These are phyloP conservation scores for Liriodendron chinense DNA, from an alignment of 164 flowering plant genomes.

Conservation along the genomic window DNA sequence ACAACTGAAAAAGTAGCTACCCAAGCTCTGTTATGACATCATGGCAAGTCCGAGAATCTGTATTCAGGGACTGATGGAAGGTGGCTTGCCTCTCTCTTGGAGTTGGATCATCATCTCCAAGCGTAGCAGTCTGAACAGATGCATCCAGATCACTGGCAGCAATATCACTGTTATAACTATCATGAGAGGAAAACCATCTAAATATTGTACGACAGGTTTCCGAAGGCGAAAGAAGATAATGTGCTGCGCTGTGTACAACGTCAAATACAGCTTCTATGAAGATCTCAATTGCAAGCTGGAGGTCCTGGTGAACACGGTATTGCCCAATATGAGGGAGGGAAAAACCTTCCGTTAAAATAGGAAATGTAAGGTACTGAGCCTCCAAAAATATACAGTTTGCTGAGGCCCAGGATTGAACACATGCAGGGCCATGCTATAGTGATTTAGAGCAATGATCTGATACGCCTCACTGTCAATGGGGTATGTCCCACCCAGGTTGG, in stretches of 20 bases:
- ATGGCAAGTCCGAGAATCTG: constrained; percentile 89
- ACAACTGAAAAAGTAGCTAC: constrained; percentile 30
- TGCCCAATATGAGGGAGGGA: not conserved
- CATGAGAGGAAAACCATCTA: constrained; percentile 44
- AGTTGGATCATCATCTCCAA: constrained; percentile 72
- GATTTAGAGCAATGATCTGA: not conserved
- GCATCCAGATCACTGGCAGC: constrained; percentile 22
- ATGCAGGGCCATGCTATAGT: not conserved
- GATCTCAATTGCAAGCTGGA: constrained; percentile 86
- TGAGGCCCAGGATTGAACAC: not conserved
- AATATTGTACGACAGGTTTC: constrained; percentile 37
- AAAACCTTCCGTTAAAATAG: too few species aligned
- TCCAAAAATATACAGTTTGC: not conserved
- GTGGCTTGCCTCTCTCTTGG: constrained; percentile 56
- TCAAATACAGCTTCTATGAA: constrained; percentile 82
- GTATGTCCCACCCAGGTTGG: not conserved
- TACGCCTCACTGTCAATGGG: not conserved
- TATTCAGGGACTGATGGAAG: constrained; percentile 60
- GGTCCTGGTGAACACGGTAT: constrained; percentile 56
- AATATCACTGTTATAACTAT: constrained; percentile 9
- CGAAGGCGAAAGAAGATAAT: constrained; percentile 66
- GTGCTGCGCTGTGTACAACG: constrained; percentile 70
- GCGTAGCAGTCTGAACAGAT: constrained; percentile 52
- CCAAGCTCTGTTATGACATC: constrained; percentile 99
- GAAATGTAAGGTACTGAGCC: not conserved